phyloP scores from a whole-genome alignment of 306 rosid genomes.

The Acmispon strigosus region DNA sequence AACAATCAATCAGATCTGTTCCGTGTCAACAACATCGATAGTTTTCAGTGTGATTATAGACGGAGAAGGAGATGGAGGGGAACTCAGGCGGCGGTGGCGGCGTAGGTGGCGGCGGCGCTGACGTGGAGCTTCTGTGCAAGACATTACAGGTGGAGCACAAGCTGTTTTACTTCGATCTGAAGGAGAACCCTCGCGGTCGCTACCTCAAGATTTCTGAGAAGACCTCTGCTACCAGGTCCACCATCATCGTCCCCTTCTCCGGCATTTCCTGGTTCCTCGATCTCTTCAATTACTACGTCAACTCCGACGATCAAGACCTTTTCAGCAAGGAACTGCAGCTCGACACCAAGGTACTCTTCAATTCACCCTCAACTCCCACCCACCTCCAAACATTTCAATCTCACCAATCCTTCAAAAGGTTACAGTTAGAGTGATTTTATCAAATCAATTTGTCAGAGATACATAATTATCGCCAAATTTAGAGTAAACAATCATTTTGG shows the following conservation, averaged over 20 bases:
- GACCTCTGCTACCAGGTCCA: slow-evolving; percentile 96
- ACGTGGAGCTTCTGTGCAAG: slow-evolving; percentile 89
- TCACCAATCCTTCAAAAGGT: too few relatives aligned
- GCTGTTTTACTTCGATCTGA: slow-evolving; percentile 97
- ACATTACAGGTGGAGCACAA: slow-evolving; percentile 99
- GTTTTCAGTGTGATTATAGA: too few relatives aligned
- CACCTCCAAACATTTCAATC: too few relatives aligned
- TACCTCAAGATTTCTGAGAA: slow-evolving; percentile 96
- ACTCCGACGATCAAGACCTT: slow-evolving; percentile 85
- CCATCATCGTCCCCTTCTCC: slow-evolving; percentile 93
- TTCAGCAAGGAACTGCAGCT: slow-evolving; percentile 99
- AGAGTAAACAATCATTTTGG: too few relatives aligned
- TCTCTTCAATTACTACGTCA: slow-evolving; percentile 94
- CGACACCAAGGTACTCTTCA: slow-evolving; percentile 60
- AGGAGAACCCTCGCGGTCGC: slow-evolving; percentile 98
- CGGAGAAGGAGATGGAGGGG: slow-evolving; percentile 55
- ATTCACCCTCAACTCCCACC: too few relatives aligned
- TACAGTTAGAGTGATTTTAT: too few relatives aligned
- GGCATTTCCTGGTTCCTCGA: slow-evolving; percentile 99
- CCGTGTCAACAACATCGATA: too few relatives aligned
- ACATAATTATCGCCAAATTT: too few relatives aligned
- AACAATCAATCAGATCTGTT: too few relatives aligned
- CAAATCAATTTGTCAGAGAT: too few relatives aligned
- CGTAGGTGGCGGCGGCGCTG: slow-evolving; percentile 35
- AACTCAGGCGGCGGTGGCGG: slow-evolving; percentile 40